phyloP scores from a whole-genome alignment of 2,329 filamentous ascomycete genomes.

The Penicillium psychrosexuale region DNA sequence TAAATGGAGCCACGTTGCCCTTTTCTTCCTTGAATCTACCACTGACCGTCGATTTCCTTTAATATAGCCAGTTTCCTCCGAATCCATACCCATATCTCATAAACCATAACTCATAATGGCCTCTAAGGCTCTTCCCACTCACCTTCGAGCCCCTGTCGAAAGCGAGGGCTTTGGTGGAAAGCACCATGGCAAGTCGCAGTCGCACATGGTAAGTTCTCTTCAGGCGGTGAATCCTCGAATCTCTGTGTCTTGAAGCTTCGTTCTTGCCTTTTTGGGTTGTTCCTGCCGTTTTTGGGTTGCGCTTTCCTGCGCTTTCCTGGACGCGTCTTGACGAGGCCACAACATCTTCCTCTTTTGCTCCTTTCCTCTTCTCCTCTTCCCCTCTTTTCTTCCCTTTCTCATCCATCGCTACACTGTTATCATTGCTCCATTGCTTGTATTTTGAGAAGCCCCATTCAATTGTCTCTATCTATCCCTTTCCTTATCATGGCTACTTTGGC shows the following conservation, averaged over 20 bases:
- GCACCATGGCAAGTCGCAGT: slow-evolving; percentile 56
- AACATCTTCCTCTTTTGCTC: not conserved
- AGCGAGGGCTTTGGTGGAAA: slow-evolving; percentile 43
- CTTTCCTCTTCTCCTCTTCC: not conserved
- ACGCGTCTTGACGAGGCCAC: not conserved
- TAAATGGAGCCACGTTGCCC: slow-evolving; percentile 13
- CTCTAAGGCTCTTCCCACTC: slow-evolving; percentile 73
- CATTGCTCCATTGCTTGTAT: not conserved
- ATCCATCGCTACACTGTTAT: not conserved
- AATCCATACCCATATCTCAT: not conserved
- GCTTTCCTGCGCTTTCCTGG: not conserved
- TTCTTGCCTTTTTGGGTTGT: not conserved
- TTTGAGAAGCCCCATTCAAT: not conserved
- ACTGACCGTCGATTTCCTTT: slow-evolving; percentile 6
- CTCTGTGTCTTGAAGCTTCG: not conserved
- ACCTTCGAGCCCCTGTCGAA: slow-evolving; percentile 66
- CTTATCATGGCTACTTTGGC: slow-evolving; percentile 1
- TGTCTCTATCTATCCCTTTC: not conserved
- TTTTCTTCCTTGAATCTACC: not conserved
- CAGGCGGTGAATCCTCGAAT: not conserved
- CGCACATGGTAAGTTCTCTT: slow-evolving; percentile 53
- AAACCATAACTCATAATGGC: slow-evolving; percentile 56
- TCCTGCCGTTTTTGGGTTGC: not conserved
- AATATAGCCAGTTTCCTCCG: slow-evolving; percentile 3
- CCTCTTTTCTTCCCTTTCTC: not conserved